Conservation (phyloP, 192 early-diverging fungal species). For the Helicostylum pulchrum region DNA sequence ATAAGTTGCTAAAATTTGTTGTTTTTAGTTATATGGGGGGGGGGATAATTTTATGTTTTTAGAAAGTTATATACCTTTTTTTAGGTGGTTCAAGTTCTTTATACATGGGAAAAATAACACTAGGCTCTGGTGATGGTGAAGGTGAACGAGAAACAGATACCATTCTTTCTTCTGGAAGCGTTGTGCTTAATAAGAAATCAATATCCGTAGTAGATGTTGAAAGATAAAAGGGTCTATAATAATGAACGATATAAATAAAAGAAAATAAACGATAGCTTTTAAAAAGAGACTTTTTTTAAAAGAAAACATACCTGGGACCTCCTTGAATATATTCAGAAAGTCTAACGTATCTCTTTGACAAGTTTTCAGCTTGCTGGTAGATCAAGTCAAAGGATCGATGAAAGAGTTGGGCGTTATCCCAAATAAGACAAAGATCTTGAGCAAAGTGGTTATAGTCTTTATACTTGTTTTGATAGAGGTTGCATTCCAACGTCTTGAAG, state of each 20-base stretch:
- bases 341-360: background rate
- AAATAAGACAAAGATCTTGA: conserved; percentile 40
- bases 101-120: background rate
- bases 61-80: conserved; percentile 2
- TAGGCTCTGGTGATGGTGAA: no score
- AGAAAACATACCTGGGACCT: conserved; percentile 1
- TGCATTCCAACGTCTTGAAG: conserved; percentile 45
- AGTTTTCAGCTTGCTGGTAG: conserved; percentile 17
- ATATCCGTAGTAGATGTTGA: background rate
- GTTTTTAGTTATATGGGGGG: no score
- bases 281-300: background rate
- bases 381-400: conserved; percentile 20
- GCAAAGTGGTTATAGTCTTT: conserved; percentile 34
- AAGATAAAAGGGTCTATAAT: background rate
- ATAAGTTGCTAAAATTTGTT: conserved; percentile 3
- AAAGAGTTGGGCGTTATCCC: conserved; percentile 38
- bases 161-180: background rate
- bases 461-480: conserved; percentile 43
- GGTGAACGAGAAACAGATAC: no score
- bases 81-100: background rate
- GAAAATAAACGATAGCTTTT: background rate
- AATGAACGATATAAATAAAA: background rate
- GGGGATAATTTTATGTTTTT: no score
- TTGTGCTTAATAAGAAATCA: background rate
- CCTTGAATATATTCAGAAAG: conserved; percentile 2